Evolutionary conservation across 176 grass and related monocot genomes (phyloP).

Genomic region (Lolium multiflorum): DNA sequence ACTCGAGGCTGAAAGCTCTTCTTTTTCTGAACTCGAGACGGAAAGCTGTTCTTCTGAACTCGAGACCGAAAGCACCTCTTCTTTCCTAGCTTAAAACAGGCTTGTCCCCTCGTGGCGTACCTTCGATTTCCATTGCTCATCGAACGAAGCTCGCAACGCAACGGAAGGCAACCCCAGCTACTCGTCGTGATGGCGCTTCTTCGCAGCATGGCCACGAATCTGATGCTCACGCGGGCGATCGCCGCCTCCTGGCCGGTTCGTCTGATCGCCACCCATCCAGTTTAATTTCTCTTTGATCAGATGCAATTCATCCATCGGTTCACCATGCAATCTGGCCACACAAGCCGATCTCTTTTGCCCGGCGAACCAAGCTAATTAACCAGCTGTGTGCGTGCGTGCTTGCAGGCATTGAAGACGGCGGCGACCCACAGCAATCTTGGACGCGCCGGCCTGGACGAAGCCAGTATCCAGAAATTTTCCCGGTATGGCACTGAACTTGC

Average conservation of each 20-base stretch:
- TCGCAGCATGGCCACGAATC: neutral
- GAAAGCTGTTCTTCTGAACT: too few species aligned
- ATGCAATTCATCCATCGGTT: too few species aligned
- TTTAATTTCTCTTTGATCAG: too few species aligned
- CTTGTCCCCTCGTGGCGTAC: too few species aligned
- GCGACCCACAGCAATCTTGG: neutral
- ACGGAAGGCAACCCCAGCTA: too few species aligned
- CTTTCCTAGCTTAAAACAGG: too few species aligned
- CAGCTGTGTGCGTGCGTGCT: neutral
- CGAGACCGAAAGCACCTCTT: too few species aligned
- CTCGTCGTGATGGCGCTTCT: neutral
- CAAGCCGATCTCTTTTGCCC: too few species aligned
- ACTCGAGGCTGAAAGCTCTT: too few species aligned
- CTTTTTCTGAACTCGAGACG: too few species aligned
- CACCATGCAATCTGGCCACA: too few species aligned
- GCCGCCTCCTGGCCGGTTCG: neutral
- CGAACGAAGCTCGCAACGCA: neutral
- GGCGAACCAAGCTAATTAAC: neutral
- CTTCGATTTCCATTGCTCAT: too few species aligned
- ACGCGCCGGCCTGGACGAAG: neutral
- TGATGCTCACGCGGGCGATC: neutral
- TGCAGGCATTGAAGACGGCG: neutral
- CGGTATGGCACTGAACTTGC: neutral
- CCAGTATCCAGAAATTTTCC: neutral
- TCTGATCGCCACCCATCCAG: neutral